Percentiles rank a stretch among this genome's conserved stretches.
phyloP scores from a whole-genome alignment of 164 flowering plant genomes.

The Vitis labrusca region DNA sequence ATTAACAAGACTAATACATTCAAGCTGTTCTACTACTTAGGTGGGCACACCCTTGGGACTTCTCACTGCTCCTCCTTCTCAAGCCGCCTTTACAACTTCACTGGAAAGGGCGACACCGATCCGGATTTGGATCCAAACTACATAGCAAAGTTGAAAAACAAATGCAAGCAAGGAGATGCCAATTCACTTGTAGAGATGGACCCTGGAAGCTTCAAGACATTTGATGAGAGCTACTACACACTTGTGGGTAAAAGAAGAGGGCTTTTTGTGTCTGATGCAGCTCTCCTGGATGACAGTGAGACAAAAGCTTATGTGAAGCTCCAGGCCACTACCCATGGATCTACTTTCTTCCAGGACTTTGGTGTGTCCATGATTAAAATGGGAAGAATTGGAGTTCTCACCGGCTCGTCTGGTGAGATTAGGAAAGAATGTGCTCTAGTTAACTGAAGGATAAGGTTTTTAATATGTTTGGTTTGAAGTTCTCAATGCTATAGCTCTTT shows the following conservation, averaged over 20 bases:
- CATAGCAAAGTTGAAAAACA: conserved; percentile 23
- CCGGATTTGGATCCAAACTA: conserved; percentile 46
- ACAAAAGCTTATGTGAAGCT: conserved; percentile 34
- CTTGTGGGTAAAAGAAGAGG: conserved; percentile 48
- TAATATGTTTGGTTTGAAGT: not conserved
- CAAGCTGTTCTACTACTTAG: conserved; percentile 16
- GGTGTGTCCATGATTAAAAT: conserved; percentile 55
- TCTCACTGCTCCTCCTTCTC: conserved; percentile 50
- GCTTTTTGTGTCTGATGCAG: conserved; percentile 52
- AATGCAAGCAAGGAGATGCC: conserved; percentile 32
- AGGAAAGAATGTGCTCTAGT: conserved; percentile 15
- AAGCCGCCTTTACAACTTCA: conserved; percentile 63
- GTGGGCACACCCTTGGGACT: conserved; percentile 62
- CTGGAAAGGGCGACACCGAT: conserved; percentile 54
- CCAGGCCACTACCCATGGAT: conserved; percentile 11
- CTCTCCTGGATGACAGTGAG: conserved; percentile 38
- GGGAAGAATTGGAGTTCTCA: conserved; percentile 51
- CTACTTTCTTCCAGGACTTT: conserved; percentile 45
- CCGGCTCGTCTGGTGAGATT: conserved; percentile 25
- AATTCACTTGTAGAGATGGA: conserved; percentile 48
- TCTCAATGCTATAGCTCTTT: too few species aligned
- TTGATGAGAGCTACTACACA: conserved; percentile 44
- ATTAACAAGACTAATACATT: not conserved
- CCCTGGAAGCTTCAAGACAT: conserved; percentile 54
- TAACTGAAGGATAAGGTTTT: conserved; percentile 3